Percentiles rank a stretch among this genome's conserved stretches.
These are phyloP conservation scores for Penicillium sp. DNA, from an alignment of 2,329 filamentous ascomycete genomes.

Conservation along the genomic window DNA sequence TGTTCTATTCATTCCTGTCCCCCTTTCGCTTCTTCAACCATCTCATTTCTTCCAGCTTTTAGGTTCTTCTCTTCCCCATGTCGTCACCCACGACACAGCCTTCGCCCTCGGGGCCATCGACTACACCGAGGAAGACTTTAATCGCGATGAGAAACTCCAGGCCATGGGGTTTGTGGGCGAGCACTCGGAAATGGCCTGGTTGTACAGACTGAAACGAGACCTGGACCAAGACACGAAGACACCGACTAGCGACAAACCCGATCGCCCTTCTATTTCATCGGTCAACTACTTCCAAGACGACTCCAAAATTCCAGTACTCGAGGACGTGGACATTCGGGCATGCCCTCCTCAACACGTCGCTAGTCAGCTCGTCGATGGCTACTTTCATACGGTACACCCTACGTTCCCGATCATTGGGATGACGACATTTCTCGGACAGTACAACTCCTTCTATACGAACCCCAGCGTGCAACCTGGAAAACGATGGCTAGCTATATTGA, in stretches of 20 bases:
- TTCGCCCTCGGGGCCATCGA: slow-evolving; percentile 39
- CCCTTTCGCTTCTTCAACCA: background rate
- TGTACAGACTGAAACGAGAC: slow-evolving; percentile 41
- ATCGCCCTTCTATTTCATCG: slow-evolving; percentile 31
- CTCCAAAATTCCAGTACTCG: slow-evolving; percentile 32
- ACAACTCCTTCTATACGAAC: slow-evolving; percentile 36
- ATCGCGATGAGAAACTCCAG: slow-evolving; percentile 39
- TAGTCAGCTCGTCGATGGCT: slow-evolving; percentile 41
- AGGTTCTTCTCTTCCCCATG: background rate
- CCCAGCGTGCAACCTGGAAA: slow-evolving; percentile 36
- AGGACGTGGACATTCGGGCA: slow-evolving; percentile 37
- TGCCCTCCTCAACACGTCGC: slow-evolving; percentile 40
- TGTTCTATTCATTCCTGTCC: background rate
- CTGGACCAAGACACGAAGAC: slow-evolving; percentile 30
- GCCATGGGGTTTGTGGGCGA: slow-evolving; percentile 46
- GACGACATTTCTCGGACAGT: slow-evolving; percentile 40
- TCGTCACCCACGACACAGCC: slow-evolving; percentile 6
- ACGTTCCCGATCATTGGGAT: slow-evolving; percentile 46
- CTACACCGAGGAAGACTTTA: slow-evolving; percentile 46
- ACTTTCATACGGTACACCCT: slow-evolving; percentile 43
- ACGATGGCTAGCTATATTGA: slow-evolving; percentile 45
- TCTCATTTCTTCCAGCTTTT: background rate
- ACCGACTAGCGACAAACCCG: slow-evolving; percentile 15
- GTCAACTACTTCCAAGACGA: slow-evolving; percentile 45
- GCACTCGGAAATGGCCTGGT: slow-evolving; percentile 47